Base-by-base conservation (phyloP, 345 rosid species). In the Camelina laxa region DNA sequence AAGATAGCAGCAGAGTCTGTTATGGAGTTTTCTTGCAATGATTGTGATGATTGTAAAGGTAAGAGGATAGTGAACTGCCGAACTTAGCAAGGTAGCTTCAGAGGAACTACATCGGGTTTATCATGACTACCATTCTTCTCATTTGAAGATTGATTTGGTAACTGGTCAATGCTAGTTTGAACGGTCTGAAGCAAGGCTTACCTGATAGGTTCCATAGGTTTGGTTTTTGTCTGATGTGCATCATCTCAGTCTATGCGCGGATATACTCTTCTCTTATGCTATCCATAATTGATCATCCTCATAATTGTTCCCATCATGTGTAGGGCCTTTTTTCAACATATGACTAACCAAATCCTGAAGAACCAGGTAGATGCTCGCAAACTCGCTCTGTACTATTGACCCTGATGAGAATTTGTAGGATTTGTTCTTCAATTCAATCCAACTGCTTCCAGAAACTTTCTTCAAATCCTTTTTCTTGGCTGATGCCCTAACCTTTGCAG, bases 361-460 rank as follows among this genome's bases (percentile, higher is more conserved):
- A 72, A 72, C 69, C 6, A 50, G 81, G 65, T 72, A 72, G 65
- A 72, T 60, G 50, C 59, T 78, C 3, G 54, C 44, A 51, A 60
- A 72, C 51, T 66, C 77, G 10, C 51, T 66, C 53, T 72, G 64
- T 42, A 49, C 53, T 67, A 48, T 22, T 41, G 57, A 66, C 69
- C 82, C 90, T 30, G 92, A 85, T 7, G 84, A 74, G 79, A 90
- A 92, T 49, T 70, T 72, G 65, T 73, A 77, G 24, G 85, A 69
- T 65, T 82, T 82, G 70, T 79, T 82, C 59, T 85, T 86, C 56
- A 89, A 68, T 69, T 79, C 86, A 59, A 91, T 87, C 85, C 86
- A 87, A 78, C 95, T 85, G 85, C 81, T 81, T 11, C 98, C 98
- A 13, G 85, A 76, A 36, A 75, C 80, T 82, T 92, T 92, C 86